Evolutionary conservation across 2,329 filamentous ascomycete species (phyloP).

Genomic region (Clonostachys solani): DNA sequence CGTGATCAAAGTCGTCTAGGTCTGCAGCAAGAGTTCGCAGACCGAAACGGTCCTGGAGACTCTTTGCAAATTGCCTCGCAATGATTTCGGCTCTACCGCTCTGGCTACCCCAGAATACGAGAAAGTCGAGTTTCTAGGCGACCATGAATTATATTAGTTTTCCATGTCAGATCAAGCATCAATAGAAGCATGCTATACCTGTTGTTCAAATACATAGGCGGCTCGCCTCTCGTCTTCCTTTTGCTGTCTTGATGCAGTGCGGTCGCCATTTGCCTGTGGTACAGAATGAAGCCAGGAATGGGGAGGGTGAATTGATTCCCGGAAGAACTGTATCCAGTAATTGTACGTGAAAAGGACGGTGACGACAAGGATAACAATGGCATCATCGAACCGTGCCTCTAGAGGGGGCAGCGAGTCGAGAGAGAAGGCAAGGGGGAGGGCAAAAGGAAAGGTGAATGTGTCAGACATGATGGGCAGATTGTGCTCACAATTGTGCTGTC

Average conservation of each 20-base stretch:
- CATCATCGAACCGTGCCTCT: not conserved
- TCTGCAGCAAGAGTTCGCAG: slow-evolving; percentile 12
- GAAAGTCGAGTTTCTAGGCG: slow-evolving; percentile 41
- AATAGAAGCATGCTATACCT: not conserved
- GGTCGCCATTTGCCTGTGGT: not conserved
- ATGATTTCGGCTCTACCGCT: slow-evolving; percentile 95
- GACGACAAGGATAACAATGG: not conserved
- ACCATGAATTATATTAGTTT: too few relatives aligned
- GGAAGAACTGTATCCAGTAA: not conserved
- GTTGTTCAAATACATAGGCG: not conserved
- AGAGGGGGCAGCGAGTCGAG: too few relatives aligned
- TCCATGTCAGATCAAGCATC: too few relatives aligned
- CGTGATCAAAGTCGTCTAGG: slow-evolving; percentile 1
- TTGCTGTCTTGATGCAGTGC: not conserved
- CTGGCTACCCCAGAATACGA: slow-evolving; percentile 70
- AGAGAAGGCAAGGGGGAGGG: too few relatives aligned
- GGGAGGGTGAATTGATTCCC: not conserved
- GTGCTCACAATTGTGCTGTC: too few relatives aligned
- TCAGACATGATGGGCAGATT: too few relatives aligned
- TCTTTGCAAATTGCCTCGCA: slow-evolving; percentile 81
- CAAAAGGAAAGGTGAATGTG: too few relatives aligned
- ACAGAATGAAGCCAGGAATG: not conserved
- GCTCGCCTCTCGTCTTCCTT: not conserved
- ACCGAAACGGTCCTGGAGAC: slow-evolving; percentile 67
- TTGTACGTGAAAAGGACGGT: not conserved